Base-by-base conservation (phyloP, 2,329 filamentous ascomycete genomes). In the Fusarium armeniacum region DNA sequence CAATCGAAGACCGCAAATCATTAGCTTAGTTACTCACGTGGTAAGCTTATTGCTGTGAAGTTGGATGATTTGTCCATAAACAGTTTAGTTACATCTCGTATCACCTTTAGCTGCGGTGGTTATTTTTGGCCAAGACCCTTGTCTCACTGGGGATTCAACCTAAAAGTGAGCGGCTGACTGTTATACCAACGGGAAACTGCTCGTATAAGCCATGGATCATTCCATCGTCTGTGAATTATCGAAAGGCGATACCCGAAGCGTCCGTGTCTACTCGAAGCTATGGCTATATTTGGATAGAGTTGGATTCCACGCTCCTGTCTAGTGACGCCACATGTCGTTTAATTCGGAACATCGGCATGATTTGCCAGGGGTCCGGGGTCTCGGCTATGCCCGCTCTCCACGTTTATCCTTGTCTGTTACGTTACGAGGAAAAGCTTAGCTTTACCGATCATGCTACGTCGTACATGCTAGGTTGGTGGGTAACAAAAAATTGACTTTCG, bases 141-240 rank as follows among this genome's bases (percentile, higher is more conserved):
- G 35, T 26, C 41, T 32, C 10, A n/a, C 33, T 30, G 6, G 4
- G 32, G 40, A 15, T 20, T 32, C 43, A 11, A 22, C 28, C 13
- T 30, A 58, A 22, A 57, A 18, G 18, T 5, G 12, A 12, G 13
- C 26, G 30, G 22, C n/a, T 55, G 36, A 28, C 47, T n/a, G 46
- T 26, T 28, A 6, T 32, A 3, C 13, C 11, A 9, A 22, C 22
- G 4, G n/a, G 49, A 4, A 18, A 26, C 13, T 24, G 6, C 45
- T 65, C 61, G 62, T 65, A 59, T 28, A 28, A 28, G 28, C 35
- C 20, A 63, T 45, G 44, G 58, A 56, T 49, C 61, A 65, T 65
- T 65, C 62, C 61, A 49, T 45, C n/a, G 40, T 9, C 3, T 22
- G 22, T n/a, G 36, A 24, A 32, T 30, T 53, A 65, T 65, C 24